Conservation (phyloP, 257 asterid genomes). For the Salvia rosmarinus region DNA sequence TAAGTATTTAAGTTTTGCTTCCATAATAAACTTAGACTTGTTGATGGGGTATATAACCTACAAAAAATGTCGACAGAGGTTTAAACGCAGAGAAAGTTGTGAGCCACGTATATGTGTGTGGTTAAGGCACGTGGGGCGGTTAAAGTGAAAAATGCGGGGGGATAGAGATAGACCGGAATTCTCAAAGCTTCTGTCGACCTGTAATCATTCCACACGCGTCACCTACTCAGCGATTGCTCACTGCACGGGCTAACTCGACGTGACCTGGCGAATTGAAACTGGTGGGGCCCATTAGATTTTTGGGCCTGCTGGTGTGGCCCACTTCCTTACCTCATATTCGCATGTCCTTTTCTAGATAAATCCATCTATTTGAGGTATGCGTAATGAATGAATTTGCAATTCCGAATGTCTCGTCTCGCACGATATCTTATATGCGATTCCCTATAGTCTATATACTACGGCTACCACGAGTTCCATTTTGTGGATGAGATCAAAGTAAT, state of each 20-base stretch:
- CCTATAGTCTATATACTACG: too few relatives aligned
- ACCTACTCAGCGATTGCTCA: conserved; percentile 21
- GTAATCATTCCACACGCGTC: conserved; percentile 46
- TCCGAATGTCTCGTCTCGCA: too few relatives aligned
- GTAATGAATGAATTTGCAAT: too few relatives aligned
- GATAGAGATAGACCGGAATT: neutral
- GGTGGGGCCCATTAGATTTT: neutral
- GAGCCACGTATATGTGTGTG: conserved; percentile 47
- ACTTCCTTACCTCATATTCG: neutral
- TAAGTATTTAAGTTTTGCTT: too few relatives aligned
- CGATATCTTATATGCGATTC: too few relatives aligned
- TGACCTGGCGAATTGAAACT: conserved; percentile 29
- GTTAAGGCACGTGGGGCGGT: conserved; percentile 70
- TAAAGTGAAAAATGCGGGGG: conserved; percentile 20
- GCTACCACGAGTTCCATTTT: too few relatives aligned
- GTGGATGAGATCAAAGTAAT: too few relatives aligned
- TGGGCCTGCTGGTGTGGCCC: conserved; percentile 14
- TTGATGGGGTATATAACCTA: too few relatives aligned
- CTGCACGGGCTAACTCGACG: conserved; percentile 30
- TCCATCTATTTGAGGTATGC: too few relatives aligned
- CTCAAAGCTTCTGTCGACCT: conserved; percentile 42
- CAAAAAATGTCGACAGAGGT: neutral
- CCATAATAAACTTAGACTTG: too few relatives aligned
- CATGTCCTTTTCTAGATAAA: neutral
- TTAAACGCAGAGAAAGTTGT: neutral